Evolutionary conservation across 352 stramenopile species (phyloP).

Genomic region (Pythium phragmiticola): DNA sequence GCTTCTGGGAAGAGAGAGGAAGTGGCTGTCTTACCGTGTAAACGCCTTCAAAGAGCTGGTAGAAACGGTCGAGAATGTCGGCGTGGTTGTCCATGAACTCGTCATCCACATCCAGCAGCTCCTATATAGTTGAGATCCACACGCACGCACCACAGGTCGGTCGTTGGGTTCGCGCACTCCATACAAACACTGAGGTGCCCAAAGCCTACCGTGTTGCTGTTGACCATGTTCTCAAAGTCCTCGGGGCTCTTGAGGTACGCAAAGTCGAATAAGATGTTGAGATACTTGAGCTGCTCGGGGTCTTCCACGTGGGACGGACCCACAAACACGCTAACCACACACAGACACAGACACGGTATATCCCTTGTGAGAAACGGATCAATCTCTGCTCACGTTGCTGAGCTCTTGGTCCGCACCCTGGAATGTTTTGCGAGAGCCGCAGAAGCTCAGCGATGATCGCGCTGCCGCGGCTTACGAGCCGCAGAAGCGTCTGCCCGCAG

Average conservation of each 20-base stretch:
- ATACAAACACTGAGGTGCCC: background rate
- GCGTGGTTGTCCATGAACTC: constrained; percentile 81
- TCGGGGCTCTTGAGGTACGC: constrained; percentile 94
- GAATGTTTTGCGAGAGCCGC: constrained; percentile 90
- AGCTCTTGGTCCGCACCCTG: constrained; percentile 39
- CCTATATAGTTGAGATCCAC: constrained; percentile 13
- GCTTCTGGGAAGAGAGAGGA: constrained; percentile 1
- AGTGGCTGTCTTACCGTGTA: constrained; percentile 22
- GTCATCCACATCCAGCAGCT: constrained; percentile 71
- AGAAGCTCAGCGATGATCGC: constrained; percentile 93
- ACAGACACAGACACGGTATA: background rate
- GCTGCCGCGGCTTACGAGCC: constrained; percentile 88
- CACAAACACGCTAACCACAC: constrained; percentile 69
- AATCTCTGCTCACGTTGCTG: too few species aligned
- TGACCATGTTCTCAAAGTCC: constrained; percentile 93
- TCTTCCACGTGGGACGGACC: constrained; percentile 85
- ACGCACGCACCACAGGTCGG: too few species aligned
- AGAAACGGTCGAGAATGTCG: constrained; percentile 70
- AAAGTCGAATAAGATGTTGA: constrained; percentile 95
- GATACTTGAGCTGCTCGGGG: constrained; percentile 88
- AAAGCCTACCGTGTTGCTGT: constrained; percentile 77
- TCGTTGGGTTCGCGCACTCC: too few species aligned
- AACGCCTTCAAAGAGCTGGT: constrained; percentile 76
- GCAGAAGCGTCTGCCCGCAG: constrained; percentile 93
- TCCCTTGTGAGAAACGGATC: background rate